phyloP scores from a whole-genome alignment of 2,329 filamentous ascomycete species.

The Sporothrix pseudoabietina region DNA sequence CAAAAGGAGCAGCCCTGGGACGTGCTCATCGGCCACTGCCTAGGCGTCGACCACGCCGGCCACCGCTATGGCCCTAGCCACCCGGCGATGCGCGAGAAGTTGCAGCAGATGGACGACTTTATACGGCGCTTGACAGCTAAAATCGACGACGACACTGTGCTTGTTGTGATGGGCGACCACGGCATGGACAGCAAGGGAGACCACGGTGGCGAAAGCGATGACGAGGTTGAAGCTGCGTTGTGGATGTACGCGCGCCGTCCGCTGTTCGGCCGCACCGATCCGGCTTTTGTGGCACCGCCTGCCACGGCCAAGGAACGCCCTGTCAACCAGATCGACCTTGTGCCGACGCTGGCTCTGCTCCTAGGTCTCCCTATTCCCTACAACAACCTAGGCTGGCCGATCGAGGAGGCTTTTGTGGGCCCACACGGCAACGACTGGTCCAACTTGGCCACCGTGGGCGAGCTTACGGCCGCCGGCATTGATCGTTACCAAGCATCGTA shows the following conservation, averaged over 20 bases:
- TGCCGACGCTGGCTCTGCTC: conserved; percentile 85
- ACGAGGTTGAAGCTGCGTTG: conserved; percentile 89
- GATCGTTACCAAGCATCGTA: conserved; percentile 88
- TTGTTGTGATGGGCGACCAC: conserved; percentile 98
- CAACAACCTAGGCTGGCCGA: conserved; percentile 90
- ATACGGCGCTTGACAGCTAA: conserved; percentile 69
- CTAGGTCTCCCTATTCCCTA: conserved; percentile 92
- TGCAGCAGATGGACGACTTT: conserved; percentile 86
- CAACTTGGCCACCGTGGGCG: conserved; percentile 75
- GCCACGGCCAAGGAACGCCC: conserved; percentile 76
- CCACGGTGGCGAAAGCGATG: conserved; percentile 96
- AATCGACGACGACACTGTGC: conserved; percentile 81
- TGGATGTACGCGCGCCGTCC: conserved; percentile 98
- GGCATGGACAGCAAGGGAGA: conserved; percentile 98
- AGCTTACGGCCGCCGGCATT: conserved; percentile 80
- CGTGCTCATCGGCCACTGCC: conserved; percentile 88
- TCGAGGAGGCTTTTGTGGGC: conserved; percentile 89
- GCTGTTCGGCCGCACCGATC: conserved; percentile 75
- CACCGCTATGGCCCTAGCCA: conserved; percentile 95
- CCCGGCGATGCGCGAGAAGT: conserved; percentile 84
- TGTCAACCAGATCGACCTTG: conserved; percentile 86
- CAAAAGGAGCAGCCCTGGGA: conserved; percentile 69
- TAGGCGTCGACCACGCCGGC: conserved; percentile 95
- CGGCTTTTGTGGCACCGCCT: conserved; percentile 60
- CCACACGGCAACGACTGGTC: conserved; percentile 68